Evolutionary conservation across 352 stramenopile genomes (phyloP).

Genomic region (Phytophthora litchii): DNA sequence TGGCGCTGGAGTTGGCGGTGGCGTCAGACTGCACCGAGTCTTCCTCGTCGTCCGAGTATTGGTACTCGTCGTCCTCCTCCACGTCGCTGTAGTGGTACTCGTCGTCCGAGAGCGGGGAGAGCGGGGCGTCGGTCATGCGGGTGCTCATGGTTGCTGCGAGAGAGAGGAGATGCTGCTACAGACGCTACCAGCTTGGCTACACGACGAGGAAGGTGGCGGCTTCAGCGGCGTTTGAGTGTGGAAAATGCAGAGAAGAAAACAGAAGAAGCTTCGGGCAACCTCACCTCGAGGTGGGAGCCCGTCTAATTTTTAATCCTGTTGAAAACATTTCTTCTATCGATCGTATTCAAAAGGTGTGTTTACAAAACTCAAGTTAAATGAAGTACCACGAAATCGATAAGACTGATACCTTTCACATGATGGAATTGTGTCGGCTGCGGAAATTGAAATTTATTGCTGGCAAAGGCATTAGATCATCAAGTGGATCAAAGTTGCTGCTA

Average conservation of each 20-base stretch:
- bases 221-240: constrained; percentile 19
- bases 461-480: too few species aligned
- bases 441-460: too few species aligned
- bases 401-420: too few species aligned
- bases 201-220: constrained; percentile 3
- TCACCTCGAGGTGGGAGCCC: too few species aligned
- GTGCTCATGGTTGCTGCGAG: constrained; percentile 20
- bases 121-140: constrained; percentile 18
- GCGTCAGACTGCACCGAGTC: constrained; percentile 38
- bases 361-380: too few species aligned
- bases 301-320: too few species aligned
- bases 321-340: too few species aligned
- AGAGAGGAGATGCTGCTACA: neutral
- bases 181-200: neutral
- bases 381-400: too few species aligned
- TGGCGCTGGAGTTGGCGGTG: constrained; percentile 15
- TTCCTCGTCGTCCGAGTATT: constrained; percentile 69
- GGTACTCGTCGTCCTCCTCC: constrained; percentile 73
- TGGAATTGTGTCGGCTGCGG: too few species aligned
- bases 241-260: constrained; percentile 32
- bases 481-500: too few species aligned
- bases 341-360: too few species aligned
- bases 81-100: constrained; percentile 88
- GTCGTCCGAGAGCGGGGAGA: constrained; percentile 72
- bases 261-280: constrained; percentile 5